These are phyloP conservation scores for Fomes fomentarius DNA, from an alignment of 1,284 basidiomycete species.

Conservation along the genomic window DNA sequence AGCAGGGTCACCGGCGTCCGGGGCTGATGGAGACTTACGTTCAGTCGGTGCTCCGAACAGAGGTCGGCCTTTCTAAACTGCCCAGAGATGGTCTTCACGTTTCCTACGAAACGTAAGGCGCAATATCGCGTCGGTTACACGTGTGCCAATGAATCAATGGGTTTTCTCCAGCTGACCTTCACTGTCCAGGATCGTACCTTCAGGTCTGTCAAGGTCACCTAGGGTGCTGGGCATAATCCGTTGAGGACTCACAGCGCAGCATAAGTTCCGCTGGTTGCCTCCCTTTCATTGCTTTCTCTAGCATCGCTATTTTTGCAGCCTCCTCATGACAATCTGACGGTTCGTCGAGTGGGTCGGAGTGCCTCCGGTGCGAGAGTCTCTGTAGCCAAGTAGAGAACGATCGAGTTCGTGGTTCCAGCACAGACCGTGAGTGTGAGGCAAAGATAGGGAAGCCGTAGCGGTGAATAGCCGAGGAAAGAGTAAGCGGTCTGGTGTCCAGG, in stretches of 20 bases:
- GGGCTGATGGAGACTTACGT: constrained; percentile 53
- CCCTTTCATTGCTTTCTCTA: constrained; percentile 82
- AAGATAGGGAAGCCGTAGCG: constrained; percentile 32
- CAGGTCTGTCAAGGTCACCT: constrained; percentile 22
- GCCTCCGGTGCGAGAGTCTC: constrained; percentile 7
- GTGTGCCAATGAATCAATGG: background rate
- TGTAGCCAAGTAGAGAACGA: constrained; percentile 22
- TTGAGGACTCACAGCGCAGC: constrained; percentile 69
- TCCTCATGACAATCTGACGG: constrained; percentile 64
- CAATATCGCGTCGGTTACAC: background rate
- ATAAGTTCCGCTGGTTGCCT: constrained; percentile 80
- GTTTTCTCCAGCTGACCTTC: constrained; percentile 52
- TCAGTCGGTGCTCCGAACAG: constrained; percentile 85
- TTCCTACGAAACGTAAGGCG: constrained; percentile 53
- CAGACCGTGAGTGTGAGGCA: background rate
- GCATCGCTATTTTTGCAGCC: constrained; percentile 66
- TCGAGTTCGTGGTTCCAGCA: background rate
- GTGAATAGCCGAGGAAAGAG: background rate
- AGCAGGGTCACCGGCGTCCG: constrained; percentile 8
- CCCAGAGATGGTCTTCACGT: constrained; percentile 89
- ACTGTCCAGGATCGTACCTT: constrained; percentile 87
- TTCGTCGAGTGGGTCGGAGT: constrained; percentile 25
- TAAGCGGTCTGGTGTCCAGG: constrained; percentile 3
- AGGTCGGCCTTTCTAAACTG: constrained; percentile 90
- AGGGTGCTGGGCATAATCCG: constrained; percentile 6